Evolutionary conservation across 768 basidiomycete genomes (phyloP).

Genomic region (Baorangia bicolor): DNA sequence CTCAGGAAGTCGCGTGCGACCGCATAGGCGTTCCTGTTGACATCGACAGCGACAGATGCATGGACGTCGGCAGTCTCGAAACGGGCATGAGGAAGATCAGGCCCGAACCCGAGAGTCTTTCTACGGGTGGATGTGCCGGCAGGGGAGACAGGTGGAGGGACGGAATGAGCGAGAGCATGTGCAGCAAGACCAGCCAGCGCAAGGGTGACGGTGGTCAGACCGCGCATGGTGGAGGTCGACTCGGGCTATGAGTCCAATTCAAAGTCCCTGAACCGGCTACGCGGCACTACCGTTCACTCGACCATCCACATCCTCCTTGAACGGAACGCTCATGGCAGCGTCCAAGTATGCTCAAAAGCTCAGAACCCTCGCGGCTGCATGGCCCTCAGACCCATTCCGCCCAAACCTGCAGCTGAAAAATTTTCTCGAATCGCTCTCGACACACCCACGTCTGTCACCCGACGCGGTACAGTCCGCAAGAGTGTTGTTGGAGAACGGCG

Average conservation of each 20-base stretch:
- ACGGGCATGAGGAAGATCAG: constrained; percentile 68
- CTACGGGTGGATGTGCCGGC: constrained; percentile 35
- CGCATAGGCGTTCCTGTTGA: constrained; percentile 49
- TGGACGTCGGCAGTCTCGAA: constrained; percentile 48
- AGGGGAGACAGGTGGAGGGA: constrained; percentile 14
- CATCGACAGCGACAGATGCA: constrained; percentile 39
- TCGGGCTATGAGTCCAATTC: constrained; percentile 21
- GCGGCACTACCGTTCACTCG: too few relatives aligned
- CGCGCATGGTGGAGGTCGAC: constrained; percentile 64
- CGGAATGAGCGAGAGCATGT: constrained; percentile 46
- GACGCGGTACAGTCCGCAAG: constrained; percentile 59
- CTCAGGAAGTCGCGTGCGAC: constrained; percentile 64
- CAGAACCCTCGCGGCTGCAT: constrained; percentile 53
- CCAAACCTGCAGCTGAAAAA: constrained; percentile 71
- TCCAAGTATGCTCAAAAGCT: constrained; percentile 50
- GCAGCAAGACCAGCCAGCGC: constrained; percentile 61
- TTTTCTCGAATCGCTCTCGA: constrained; percentile 62
- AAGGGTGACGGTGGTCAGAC: constrained; percentile 62
- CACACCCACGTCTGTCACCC: constrained; percentile 66
- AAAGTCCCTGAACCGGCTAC: constrained; percentile 5
- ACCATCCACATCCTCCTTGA: too few relatives aligned
- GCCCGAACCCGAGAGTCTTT: constrained; percentile 91
- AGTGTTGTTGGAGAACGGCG: constrained; percentile 52
- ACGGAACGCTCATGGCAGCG: constrained; percentile 29
- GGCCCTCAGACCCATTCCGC: constrained; percentile 74